phyloP scores from a whole-genome alignment of 257 asterid genomes.

The Anisodus tanguticus region DNA sequence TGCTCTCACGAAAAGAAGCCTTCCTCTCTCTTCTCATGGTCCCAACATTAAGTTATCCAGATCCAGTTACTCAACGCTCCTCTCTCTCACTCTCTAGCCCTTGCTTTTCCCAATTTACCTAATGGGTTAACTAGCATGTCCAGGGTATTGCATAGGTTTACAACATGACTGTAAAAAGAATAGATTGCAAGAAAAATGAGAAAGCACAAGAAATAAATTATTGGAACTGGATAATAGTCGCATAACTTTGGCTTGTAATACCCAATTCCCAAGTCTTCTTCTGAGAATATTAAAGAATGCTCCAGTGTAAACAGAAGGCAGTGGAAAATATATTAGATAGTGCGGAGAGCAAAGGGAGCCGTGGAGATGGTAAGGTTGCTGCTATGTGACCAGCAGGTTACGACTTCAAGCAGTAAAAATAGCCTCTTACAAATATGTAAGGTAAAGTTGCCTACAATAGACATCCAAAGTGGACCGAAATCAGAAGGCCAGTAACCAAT shows the following conservation, averaged over 20 bases:
- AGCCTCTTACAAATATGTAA: no score
- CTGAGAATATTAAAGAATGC: neutral
- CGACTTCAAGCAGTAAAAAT: neutral
- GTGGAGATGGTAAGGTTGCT: neutral
- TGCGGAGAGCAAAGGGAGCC: neutral
- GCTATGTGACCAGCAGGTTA: neutral
- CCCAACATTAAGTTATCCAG: neutral
- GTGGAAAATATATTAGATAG: neutral
- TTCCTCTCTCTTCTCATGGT: neutral
- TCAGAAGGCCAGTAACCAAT: neutral
- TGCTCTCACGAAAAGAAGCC: neutral
- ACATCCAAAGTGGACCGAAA: neutral
- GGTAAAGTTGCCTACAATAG: no score
- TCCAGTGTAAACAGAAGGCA: neutral
- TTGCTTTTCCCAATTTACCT: neutral
- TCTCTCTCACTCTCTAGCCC: neutral
- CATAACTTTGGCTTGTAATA: neutral
- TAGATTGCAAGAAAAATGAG: neutral
- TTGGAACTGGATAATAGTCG: neutral
- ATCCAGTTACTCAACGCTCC: neutral
- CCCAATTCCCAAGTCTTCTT: neutral
- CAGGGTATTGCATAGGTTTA: neutral
- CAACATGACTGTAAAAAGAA: neutral
- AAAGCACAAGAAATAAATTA: neutral
- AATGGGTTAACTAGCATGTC: neutral